Conservation (phyloP, 1,284 basidiomycete genomes). For the Rhodofomes roseus region DNA sequence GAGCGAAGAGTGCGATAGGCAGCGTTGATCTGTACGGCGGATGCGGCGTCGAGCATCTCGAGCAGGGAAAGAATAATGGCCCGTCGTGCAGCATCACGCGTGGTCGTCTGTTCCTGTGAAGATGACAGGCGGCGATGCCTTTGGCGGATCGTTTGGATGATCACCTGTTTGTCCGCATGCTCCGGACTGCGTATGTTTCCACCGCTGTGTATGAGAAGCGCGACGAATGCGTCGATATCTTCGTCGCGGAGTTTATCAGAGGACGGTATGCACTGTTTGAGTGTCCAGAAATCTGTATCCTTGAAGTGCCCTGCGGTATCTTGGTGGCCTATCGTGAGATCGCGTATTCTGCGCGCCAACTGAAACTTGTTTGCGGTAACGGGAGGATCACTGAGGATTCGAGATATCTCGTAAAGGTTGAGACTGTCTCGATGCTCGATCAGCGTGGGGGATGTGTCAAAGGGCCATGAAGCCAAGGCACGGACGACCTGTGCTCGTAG, state of each 20-base stretch:
- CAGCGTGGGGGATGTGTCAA: conserved; percentile 44
- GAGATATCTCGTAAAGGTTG: conserved; percentile 43
- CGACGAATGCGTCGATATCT: conserved; percentile 74
- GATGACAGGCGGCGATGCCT: conserved; percentile 28
- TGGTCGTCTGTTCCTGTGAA: neutral
- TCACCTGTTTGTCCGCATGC: conserved; percentile 35
- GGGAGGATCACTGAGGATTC: conserved; percentile 49
- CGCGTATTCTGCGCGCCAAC: conserved; percentile 58
- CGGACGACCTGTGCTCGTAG: conserved; percentile 45
- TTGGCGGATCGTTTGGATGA: conserved; percentile 34
- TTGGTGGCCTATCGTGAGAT: conserved; percentile 36
- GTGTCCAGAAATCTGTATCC: conserved; percentile 71
- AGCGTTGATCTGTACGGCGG: conserved; percentile 44
- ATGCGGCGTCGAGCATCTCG: conserved; percentile 51
- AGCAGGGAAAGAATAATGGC: conserved; percentile 54
- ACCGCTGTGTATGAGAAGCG: conserved; percentile 57
- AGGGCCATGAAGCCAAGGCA: conserved; percentile 72
- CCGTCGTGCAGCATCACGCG: conserved; percentile 34
- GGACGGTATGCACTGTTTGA: conserved; percentile 71
- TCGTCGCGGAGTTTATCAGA: conserved; percentile 48
- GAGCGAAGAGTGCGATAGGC: conserved; percentile 65
- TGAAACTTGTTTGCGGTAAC: conserved; percentile 72
- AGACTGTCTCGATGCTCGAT: conserved; percentile 41
- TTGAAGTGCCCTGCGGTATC: conserved; percentile 47
- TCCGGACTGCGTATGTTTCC: conserved; percentile 49